These are phyloP conservation scores for Wickerhamomyces chaumierensis DNA, from an alignment of 805 yeast species.

Conservation along the genomic window DNA sequence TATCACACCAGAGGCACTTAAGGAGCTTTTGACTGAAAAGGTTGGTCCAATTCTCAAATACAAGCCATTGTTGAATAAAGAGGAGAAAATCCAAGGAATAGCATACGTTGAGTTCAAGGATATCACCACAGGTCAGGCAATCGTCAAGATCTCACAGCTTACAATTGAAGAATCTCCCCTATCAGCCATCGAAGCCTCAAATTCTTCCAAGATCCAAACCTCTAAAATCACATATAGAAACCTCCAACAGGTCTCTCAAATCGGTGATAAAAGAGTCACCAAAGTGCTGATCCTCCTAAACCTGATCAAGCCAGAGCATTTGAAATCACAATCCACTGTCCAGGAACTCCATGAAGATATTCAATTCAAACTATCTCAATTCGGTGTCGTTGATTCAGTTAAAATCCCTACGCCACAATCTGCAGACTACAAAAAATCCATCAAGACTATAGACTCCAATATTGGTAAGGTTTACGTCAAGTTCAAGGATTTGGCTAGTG, in stretches of 20 bases:
- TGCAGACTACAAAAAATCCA: slow-evolving; percentile 29
- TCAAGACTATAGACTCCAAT: slow-evolving; percentile 37
- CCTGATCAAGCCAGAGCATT: slow-evolving; percentile 51
- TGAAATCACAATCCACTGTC: slow-evolving; percentile 37
- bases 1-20: slow-evolving; percentile 30
- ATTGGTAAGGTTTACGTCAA: slow-evolving; percentile 66
- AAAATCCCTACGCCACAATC: slow-evolving; percentile 48
- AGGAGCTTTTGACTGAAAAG: slow-evolving; percentile 13
- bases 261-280: slow-evolving; percentile 14
- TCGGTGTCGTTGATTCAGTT: slow-evolving; percentile 41
- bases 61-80: slow-evolving; percentile 31
- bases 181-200: slow-evolving; percentile 27
- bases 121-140: slow-evolving; percentile 5
- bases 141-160: slow-evolving; percentile 23
- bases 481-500: slow-evolving; percentile 39
- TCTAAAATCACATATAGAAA: slow-evolving; percentile 14
- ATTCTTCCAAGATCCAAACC: slow-evolving; percentile 16
- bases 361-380: slow-evolving; percentile 30
- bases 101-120: slow-evolving; percentile 38
- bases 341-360: slow-evolving; percentile 44
- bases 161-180: slow-evolving; percentile 26
- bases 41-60: slow-evolving; percentile 20
- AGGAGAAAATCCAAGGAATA: slow-evolving; percentile 43
- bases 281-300: slow-evolving; percentile 58
- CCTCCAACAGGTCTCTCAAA: slow-evolving; percentile 9